Evolutionary conservation across 2,329 filamentous ascomycete genomes (phyloP), one percentile per base, ranked within the genome.

Genomic region (Trichoderma hamatum): DNA sequence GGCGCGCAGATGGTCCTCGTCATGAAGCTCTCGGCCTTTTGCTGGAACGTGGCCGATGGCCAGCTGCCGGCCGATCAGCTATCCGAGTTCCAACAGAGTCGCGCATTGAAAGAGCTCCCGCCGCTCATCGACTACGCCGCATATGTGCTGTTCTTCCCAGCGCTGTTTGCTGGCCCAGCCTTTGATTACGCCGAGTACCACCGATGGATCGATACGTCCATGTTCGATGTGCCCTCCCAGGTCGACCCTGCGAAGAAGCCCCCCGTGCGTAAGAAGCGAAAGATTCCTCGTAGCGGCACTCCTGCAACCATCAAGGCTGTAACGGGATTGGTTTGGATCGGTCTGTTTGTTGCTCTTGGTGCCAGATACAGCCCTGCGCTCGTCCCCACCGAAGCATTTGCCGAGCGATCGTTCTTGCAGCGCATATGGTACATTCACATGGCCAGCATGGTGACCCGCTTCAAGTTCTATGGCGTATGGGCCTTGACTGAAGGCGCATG

Each of bases 401-500:
- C 90, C 80, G 80, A 85, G 5, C 90, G 92, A 76, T 85, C 86
- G 49, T 88, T 98, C 76, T 74, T 90, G 49, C 88, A 88, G 67
- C 89, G 95, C 55, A 82, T 97, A 51, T 94, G 90, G 84, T 85
- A 91, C 71, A 82, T 98, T 69, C 90, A 98, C 78, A 91, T 96
- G 86, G 86, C 97, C 62, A 92, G 90, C 66, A 85, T 98, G 55
- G 91, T 92, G 1, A 86, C 91, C 5, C 89, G 96, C 26, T 88
- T 92, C 75, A 99, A 99, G 82, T 99, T 97, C 82, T 99, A 99
- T 75, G 96, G 94, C 43, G 94, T 97, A 5, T 99, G 96, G 96
- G 90, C 89, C 49, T 81, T 99, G 73, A 94, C 95, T 0, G 96
- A 99, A 80, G 96, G 96, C 21, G 90, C 95, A 21, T 99, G 96